Evolutionary conservation across 495 filamentous ascomycete genomes (phyloP).

Genomic region (Staphylotrichum tortipilum): DNA sequence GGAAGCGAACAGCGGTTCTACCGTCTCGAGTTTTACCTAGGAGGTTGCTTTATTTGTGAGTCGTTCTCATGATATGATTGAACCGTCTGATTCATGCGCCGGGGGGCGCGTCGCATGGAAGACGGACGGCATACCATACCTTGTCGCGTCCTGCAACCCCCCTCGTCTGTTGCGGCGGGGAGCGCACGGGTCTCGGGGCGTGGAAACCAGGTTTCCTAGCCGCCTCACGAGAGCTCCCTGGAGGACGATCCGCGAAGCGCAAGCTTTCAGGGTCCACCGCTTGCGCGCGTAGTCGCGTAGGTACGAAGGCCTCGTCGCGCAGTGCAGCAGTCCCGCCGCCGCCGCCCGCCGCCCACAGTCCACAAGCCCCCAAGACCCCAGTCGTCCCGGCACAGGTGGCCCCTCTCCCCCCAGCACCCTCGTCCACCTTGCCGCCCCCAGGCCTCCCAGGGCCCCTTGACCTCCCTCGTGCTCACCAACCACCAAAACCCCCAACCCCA

Average conservation of each 20-base stretch:
- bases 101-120: constrained; percentile 3
- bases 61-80: background rate
- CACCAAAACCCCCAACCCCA: no score
- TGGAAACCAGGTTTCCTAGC: constrained; percentile 21
- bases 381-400: no score
- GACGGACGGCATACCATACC: background rate
- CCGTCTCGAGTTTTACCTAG: background rate
- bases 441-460: no score
- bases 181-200: constrained; percentile 18
- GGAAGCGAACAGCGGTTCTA: background rate
- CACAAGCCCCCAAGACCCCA: no score
- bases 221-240: constrained; percentile 12
- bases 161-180: constrained; percentile 2
- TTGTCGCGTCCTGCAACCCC: background rate
- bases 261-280: constrained; percentile 16
- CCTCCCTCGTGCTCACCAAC: no score
- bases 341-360: no score
- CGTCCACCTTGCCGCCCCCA: no score
- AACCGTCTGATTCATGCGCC: background rate
- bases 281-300: no score
- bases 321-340: no score
- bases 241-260: constrained; percentile 15
- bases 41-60: background rate
- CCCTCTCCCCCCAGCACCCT: no score
- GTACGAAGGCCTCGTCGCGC: no score